phyloP scores from a whole-genome alignment of 1,139 yeast species.

The Lodderomyces parapsilosis region DNA sequence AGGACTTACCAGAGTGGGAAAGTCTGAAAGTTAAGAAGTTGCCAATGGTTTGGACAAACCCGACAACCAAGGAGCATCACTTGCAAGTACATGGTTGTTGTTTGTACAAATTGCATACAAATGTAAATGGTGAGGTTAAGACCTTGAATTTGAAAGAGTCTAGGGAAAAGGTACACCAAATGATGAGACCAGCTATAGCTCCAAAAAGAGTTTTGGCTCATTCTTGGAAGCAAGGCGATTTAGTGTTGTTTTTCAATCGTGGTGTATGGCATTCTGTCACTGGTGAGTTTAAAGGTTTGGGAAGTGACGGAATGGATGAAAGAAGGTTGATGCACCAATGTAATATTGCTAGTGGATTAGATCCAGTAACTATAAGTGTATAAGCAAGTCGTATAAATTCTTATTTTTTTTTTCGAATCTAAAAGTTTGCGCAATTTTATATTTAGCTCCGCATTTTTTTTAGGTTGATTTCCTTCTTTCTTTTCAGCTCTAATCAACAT shows the following conservation, averaged over 20 bases:
- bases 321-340: conserved; percentile 89
- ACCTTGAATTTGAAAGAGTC: conserved; percentile 66
- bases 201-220: conserved; percentile 76
- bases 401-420: background rate
- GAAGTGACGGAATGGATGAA: conserved; percentile 55
- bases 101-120: conserved; percentile 61
- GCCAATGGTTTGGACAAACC: conserved; percentile 91
- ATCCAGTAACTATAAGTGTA: conserved; percentile 42
- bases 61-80: conserved; percentile 80
- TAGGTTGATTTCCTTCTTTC: background rate
- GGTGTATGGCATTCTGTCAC: conserved; percentile 92
- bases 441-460: conserved; percentile 3
- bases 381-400: background rate
- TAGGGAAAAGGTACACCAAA: conserved; percentile 61
- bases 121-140: conserved; percentile 47
- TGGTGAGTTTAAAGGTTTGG: conserved; percentile 66
- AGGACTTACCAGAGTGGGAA: conserved; percentile 80
- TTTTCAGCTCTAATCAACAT: no score
- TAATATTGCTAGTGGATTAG: conserved; percentile 78
- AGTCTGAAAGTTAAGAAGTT: conserved; percentile 67
- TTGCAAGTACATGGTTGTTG: conserved; percentile 88
- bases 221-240: conserved; percentile 78
- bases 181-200: conserved; percentile 84
- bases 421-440: background rate
- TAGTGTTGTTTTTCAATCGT: conserved; percentile 80